These are phyloP conservation scores for Metschnikowia sp. DNA, from an alignment of 805 yeast genomes.

Conservation along the genomic window DNA sequence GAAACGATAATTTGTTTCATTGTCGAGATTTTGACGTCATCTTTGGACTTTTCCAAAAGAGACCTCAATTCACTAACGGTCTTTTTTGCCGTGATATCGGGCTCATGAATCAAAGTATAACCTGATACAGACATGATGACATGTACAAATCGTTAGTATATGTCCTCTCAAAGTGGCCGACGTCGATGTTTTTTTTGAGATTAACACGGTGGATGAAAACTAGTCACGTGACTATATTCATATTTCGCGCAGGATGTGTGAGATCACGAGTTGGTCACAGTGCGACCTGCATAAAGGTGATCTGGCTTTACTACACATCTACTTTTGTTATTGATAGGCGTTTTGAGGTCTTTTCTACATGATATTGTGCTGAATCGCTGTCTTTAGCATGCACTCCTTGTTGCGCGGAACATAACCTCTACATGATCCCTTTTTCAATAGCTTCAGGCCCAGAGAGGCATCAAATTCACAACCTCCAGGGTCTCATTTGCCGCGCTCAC, in stretches of 20 bases:
- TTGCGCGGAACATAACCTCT: no score
- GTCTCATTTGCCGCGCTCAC: no score
- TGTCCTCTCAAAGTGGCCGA: background rate
- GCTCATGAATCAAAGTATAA: constrained; percentile 79
- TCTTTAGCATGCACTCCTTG: no score
- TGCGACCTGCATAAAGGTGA: no score
- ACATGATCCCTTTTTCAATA: no score
- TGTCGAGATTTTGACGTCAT: constrained; percentile 80
- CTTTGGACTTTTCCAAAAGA: constrained; percentile 83
- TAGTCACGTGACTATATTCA: constrained; percentile 5
- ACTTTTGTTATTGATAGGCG: no score
- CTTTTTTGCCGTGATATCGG: constrained; percentile 59
- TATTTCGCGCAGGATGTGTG: background rate
- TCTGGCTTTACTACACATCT: no score
- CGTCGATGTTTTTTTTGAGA: constrained; percentile 9
- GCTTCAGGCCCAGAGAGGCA: no score
- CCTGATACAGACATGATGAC: constrained; percentile 37
- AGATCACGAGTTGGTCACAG: no score
- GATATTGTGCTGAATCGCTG: no score
- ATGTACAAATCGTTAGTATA: background rate
- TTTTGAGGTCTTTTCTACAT: no score
- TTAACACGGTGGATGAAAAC: constrained; percentile 9
- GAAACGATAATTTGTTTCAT: constrained; percentile 85
- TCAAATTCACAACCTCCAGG: no score
- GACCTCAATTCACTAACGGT: constrained; percentile 71